Percentiles rank a stretch among this genome's conserved stretches.
phyloP scores from a whole-genome alignment of 202 grass and related monocot genomes.

The Musa balbisiana region DNA sequence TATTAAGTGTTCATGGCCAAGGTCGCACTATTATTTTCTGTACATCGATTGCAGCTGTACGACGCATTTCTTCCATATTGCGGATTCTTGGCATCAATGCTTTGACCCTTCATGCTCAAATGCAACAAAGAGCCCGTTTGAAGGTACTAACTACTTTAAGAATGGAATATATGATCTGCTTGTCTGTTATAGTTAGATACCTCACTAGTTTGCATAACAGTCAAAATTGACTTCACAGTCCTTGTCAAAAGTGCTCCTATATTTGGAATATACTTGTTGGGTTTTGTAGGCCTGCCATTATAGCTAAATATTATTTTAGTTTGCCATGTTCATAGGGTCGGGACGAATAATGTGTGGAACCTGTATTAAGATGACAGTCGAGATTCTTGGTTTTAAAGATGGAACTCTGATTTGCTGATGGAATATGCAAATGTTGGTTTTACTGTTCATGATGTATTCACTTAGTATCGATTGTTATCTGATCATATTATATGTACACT shows the following conservation, averaged over 20 bases:
- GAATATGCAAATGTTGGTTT: background rate
- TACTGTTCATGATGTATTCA: background rate
- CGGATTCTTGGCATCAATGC: conserved; percentile 58
- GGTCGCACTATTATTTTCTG: conserved; percentile 85
- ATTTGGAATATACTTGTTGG: background rate
- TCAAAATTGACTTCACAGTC: background rate
- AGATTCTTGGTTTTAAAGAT: too few relatives aligned
- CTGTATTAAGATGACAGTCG: too few relatives aligned
- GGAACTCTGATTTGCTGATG: background rate
- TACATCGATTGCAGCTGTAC: conserved; percentile 93
- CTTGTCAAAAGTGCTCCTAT: background rate
- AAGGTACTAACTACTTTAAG: conserved; percentile 48
- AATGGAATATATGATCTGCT: background rate
- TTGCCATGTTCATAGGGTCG: background rate
- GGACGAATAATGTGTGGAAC: too few relatives aligned
- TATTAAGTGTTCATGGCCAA: conserved; percentile 89
- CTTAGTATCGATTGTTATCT: background rate
- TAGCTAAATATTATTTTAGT: background rate
- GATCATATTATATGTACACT: background rate
- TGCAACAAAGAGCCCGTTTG: conserved; percentile 99
- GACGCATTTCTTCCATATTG: conserved; percentile 74
- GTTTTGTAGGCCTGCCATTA: too few relatives aligned
- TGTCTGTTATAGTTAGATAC: background rate
- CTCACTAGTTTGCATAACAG: background rate
- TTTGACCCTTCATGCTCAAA: conserved; percentile 94